Evolutionary conservation across 2,329 filamentous ascomycete genomes (phyloP).

Genomic region (Didymella exigua): DNA sequence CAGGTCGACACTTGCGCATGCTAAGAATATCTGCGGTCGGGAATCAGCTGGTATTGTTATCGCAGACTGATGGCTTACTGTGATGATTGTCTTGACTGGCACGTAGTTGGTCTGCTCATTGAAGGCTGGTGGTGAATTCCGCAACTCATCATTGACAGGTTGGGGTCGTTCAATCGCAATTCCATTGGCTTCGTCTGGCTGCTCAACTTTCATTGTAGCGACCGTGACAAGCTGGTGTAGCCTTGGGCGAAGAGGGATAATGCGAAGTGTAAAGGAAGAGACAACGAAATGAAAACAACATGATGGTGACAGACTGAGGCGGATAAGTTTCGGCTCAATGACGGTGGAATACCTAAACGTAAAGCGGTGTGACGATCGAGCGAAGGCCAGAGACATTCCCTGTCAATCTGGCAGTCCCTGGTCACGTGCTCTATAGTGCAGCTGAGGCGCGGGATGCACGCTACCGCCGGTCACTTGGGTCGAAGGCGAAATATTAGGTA

Average conservation of each 20-base stretch:
- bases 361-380: neutral
- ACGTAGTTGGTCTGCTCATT: slow-evolving; percentile 34
- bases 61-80: slow-evolving; percentile 7
- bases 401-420: neutral
- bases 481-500: neutral
- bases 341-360: neutral
- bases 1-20: slow-evolving; percentile 31
- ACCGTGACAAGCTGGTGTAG: neutral
- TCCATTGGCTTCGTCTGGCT: neutral
- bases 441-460: neutral
- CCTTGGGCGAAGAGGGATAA: neutral
- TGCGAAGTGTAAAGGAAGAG: neutral
- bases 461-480: neutral
- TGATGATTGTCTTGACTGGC: slow-evolving; percentile 27
- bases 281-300: too few relatives aligned
- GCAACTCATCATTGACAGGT: neutral
- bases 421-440: neutral
- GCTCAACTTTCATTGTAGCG: neutral
- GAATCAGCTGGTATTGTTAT: slow-evolving; percentile 1
- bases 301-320: too few relatives aligned
- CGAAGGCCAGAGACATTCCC: neutral
- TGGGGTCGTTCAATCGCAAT: neutral
- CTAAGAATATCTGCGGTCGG: slow-evolving; percentile 25
- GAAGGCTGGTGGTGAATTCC: slow-evolving; percentile 12
- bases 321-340: neutral